Evolutionary conservation across 1,139 yeast species (phyloP).

Genomic region (Candida pseudocylindracea): DNA sequence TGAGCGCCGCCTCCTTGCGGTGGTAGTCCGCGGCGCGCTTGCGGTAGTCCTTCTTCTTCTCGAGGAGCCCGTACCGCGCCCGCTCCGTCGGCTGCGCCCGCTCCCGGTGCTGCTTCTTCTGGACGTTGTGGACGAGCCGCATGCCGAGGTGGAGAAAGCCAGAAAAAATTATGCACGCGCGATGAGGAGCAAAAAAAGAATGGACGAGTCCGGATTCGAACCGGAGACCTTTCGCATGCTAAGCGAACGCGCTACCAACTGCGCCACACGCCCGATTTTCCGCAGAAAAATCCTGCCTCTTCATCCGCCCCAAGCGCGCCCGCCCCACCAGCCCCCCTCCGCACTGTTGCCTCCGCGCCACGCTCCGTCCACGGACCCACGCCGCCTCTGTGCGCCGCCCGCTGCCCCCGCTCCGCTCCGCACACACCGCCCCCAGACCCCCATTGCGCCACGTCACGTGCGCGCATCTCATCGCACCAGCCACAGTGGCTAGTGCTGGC

Average conservation of each 20-base stretch:
- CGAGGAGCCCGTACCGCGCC: constrained; percentile 59
- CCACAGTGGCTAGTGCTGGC: background rate
- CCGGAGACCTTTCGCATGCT: constrained; percentile 4
- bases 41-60: constrained; percentile 86
- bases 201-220: constrained; percentile 4
- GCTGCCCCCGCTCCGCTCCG: too few relatives aligned
- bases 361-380: too few relatives aligned
- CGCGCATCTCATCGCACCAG: background rate
- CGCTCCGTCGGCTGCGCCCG: constrained; percentile 70
- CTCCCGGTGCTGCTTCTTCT: constrained; percentile 90
- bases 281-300: too few relatives aligned
- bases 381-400: too few relatives aligned
- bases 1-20: constrained; percentile 67
- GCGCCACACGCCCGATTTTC: constrained; percentile 4
- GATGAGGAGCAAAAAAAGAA: background rate
- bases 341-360: too few relatives aligned
- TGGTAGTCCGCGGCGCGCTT: constrained; percentile 81
- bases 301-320: background rate
- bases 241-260: constrained; percentile 7
- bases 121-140: constrained; percentile 56
- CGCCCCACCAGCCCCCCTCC: constrained; percentile 3
- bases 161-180: too few relatives aligned
- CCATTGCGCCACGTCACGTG: constrained; percentile 4
- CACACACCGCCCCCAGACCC: too few relatives aligned
- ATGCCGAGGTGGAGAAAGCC: too few relatives aligned